Evolutionary conservation across 768 basidiomycete species (phyloP).

Genomic region (Leccinellum luteum): DNA sequence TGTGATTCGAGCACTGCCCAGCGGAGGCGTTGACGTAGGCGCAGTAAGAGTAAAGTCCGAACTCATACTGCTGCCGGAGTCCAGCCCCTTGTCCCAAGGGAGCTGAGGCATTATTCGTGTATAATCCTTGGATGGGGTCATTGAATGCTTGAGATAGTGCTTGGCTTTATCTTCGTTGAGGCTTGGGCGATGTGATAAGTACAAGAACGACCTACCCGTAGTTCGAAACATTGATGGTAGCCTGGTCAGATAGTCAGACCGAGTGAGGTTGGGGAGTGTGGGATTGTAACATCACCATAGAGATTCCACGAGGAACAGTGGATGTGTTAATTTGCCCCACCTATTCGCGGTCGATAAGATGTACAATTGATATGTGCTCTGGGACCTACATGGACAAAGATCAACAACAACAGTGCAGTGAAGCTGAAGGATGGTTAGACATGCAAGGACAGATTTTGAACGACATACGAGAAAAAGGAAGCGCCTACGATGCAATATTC

Average conservation of each 20-base stretch:
- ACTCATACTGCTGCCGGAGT: slow-evolving; percentile 68
- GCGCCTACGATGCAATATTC: slow-evolving; percentile 75
- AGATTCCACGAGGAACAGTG: slow-evolving; percentile 63
- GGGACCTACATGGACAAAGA: slow-evolving; percentile 74
- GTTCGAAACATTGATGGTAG: slow-evolving; percentile 62
- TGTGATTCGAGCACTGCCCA: slow-evolving; percentile 64
- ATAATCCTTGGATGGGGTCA: slow-evolving; percentile 62
- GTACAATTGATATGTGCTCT: slow-evolving; percentile 11
- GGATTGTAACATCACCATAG: slow-evolving; percentile 53
- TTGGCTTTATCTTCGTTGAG: slow-evolving; percentile 35
- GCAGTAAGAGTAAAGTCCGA: slow-evolving; percentile 81
- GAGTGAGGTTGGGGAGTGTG: background rate
- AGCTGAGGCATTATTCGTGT: slow-evolving; percentile 61
- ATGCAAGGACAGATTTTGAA: slow-evolving; percentile 3
- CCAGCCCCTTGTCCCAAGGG: slow-evolving; percentile 58
- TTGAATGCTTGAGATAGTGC: slow-evolving; percentile 48
- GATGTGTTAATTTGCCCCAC: slow-evolving; percentile 83
- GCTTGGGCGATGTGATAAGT: background rate
- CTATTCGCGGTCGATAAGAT: slow-evolving; percentile 39
- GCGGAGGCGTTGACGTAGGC: slow-evolving; percentile 59
- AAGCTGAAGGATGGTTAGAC: slow-evolving; percentile 17
- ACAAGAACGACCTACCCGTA: slow-evolving; percentile 54
- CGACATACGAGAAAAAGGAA: slow-evolving; percentile 66
- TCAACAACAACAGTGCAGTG: slow-evolving; percentile 54
- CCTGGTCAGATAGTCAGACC: slow-evolving; percentile 41